Evolutionary conservation across 75 land plant species (phyloP).

Genomic region (Sequoiadendron giganteum): DNA sequence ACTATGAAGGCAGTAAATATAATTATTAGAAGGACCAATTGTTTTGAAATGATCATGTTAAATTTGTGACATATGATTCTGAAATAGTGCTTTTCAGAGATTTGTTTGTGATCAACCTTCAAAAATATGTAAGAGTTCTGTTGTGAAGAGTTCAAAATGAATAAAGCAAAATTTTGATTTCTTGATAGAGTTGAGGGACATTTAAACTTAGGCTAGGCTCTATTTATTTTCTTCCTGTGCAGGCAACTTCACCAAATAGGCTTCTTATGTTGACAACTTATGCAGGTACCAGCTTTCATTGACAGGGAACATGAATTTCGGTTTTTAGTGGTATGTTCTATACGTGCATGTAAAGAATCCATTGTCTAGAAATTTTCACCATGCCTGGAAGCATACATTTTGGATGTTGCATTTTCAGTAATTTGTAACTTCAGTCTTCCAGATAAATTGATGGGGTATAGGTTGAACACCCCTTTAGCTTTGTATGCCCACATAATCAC

Average conservation of each 20-base stretch:
- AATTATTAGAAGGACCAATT: not conserved
- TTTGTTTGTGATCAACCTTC: not conserved
- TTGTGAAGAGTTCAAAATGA: not conserved
- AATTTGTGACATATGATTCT: not conserved
- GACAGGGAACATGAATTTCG: constrained; percentile 92
- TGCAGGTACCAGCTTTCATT: constrained; percentile 86
- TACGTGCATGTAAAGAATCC: not conserved
- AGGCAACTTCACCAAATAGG: constrained; percentile 1
- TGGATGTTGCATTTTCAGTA: not conserved
- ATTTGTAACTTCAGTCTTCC: not conserved
- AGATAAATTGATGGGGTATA: not conserved
- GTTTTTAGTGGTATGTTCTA: constrained; percentile 68
- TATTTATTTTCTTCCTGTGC: constrained; percentile 1
- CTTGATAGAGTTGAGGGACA: not conserved
- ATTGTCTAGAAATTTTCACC: not conserved
- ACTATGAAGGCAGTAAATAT: not conserved
- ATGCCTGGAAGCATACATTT: not conserved
- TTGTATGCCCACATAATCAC: not conserved
- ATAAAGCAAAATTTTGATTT: not conserved
- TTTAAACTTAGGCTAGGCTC: not conserved
- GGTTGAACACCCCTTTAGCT: not conserved
- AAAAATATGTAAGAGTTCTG: not conserved
- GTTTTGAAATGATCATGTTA: not conserved
- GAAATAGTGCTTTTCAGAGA: not conserved
- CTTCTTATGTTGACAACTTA: not conserved